A percentile compares a stretch with the other conserved stretches of the same genome.
phyloP scores from a whole-genome alignment of 768 basidiomycete genomes.

The Mycena belliarum region DNA sequence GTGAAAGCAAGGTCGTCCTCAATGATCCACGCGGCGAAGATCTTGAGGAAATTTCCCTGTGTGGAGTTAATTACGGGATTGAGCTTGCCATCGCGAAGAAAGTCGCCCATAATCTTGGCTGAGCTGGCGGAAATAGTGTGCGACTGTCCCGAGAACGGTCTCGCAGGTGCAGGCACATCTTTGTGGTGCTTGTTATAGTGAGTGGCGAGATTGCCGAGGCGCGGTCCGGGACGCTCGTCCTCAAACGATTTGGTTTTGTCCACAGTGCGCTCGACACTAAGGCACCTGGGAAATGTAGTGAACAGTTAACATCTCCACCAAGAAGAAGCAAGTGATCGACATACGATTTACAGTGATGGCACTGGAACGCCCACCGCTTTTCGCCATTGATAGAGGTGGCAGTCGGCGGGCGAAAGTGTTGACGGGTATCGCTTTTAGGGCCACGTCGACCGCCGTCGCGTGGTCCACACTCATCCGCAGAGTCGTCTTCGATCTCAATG shows the following conservation, averaged over 20 bases:
- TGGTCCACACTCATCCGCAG: not conserved
- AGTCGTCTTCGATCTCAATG: not conserved
- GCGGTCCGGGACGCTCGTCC: not conserved
- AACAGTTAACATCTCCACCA: too few species aligned
- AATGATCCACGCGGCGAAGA: conserved; percentile 33
- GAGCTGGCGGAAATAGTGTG: not conserved
- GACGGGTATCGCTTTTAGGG: not conserved
- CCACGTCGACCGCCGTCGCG: not conserved
- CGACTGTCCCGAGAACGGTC: not conserved
- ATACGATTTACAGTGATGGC: too few species aligned
- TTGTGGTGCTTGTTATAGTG: not conserved
- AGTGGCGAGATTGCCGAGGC: not conserved
- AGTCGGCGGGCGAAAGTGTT: not conserved
- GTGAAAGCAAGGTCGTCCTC: conserved; percentile 32
- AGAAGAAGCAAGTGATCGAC: too few species aligned
- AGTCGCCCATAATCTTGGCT: conserved; percentile 1
- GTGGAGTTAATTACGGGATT: conserved; percentile 29
- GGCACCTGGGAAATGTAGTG: not conserved
- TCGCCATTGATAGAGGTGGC: not conserved
- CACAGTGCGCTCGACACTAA: not conserved
- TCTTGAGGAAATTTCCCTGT: conserved; percentile 28
- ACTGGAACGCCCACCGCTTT: conserved; percentile 2
- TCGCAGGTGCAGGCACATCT: not conserved
- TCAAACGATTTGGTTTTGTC: not conserved
- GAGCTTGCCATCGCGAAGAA: conserved; percentile 33